These are phyloP conservation scores for Filosporella fistucella DNA, from an alignment of 495 filamentous ascomycete genomes.

Conservation along the genomic window DNA sequence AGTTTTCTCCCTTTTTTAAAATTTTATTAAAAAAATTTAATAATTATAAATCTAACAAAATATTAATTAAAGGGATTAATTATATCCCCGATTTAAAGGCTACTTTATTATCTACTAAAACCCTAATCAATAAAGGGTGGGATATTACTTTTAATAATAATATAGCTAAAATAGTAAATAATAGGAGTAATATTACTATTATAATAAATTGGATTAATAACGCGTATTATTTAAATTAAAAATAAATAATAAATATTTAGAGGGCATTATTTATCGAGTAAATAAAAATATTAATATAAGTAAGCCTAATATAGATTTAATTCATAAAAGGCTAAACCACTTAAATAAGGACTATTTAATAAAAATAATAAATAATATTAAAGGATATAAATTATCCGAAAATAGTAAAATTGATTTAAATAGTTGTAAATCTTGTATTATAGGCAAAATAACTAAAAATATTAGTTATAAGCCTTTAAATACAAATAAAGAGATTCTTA, in stretches of 20 bases:
- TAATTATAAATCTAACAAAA: conserved; percentile 7
- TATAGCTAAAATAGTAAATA: conserved; percentile 4
- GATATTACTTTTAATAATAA: conserved; percentile 5
- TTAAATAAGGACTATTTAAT: conserved; percentile 14
- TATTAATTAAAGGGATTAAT: conserved; percentile 11
- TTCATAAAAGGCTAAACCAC: conserved; percentile 10
- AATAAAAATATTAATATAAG: conserved; percentile 1
- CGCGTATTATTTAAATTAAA: conserved; percentile 11
- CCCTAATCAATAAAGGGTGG: conserved; percentile 8
- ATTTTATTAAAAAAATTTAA: too few species aligned
- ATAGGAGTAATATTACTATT: background rate
- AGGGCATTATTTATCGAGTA: too few species aligned
- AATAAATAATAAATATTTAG: conserved; percentile 2
- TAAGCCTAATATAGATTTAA: conserved; percentile 7
- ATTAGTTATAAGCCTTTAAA: conserved; percentile 11
- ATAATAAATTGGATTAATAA: conserved; percentile 4
- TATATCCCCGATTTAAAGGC: conserved; percentile 7
- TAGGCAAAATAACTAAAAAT: background rate
- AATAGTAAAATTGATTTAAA: conserved; percentile 1
- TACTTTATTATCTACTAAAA: conserved; percentile 10
- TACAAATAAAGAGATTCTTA: background rate
- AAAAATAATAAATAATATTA: conserved; percentile 1
- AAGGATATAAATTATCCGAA: background rate
- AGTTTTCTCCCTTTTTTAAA: too few species aligned
- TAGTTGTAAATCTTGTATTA: conserved; percentile 1